Evolutionary conservation across 768 basidiomycete genomes (phyloP).

Genomic region (Lepiota venenata): DNA sequence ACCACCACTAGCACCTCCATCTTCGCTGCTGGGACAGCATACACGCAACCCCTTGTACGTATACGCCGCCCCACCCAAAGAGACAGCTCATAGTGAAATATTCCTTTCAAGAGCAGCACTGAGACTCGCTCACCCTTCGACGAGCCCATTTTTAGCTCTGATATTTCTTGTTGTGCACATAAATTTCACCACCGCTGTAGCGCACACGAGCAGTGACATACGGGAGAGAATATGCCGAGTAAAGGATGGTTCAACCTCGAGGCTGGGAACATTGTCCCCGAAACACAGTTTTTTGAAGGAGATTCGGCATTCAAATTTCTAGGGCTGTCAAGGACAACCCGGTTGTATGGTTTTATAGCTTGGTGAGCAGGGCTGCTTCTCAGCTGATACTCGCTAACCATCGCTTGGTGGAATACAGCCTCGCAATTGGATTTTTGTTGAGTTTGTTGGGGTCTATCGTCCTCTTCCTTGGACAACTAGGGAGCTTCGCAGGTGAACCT

Average conservation of each 20-base stretch:
- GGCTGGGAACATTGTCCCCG: conserved; percentile 59
- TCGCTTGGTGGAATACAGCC: conserved; percentile 36
- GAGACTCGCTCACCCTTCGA: no score
- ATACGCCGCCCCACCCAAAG: not conserved
- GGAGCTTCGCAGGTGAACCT: conserved; percentile 69
- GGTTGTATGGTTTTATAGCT: conserved; percentile 82
- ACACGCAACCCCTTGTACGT: conserved; percentile 7
- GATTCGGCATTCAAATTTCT: conserved; percentile 85
- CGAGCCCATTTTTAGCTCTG: no score
- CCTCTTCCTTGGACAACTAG: conserved; percentile 66
- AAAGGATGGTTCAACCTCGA: conserved; percentile 91
- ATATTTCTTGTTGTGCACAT: no score
- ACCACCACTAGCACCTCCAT: not conserved
- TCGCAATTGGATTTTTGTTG: conserved; percentile 70
- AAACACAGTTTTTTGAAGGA: conserved; percentile 83
- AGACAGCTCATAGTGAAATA: not conserved
- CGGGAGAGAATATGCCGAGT: conserved; percentile 37
- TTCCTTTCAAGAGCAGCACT: no score
- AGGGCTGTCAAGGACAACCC: conserved; percentile 71
- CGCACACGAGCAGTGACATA: no score
- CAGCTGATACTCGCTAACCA: not conserved
- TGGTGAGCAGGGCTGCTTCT: conserved; percentile 50
- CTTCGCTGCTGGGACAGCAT: conserved; percentile 33
- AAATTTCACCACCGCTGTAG: not conserved
- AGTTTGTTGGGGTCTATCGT: conserved; percentile 79